phyloP scores from a whole-genome alignment of 257 asterid species.

The Schizonepeta tenuifolia region DNA sequence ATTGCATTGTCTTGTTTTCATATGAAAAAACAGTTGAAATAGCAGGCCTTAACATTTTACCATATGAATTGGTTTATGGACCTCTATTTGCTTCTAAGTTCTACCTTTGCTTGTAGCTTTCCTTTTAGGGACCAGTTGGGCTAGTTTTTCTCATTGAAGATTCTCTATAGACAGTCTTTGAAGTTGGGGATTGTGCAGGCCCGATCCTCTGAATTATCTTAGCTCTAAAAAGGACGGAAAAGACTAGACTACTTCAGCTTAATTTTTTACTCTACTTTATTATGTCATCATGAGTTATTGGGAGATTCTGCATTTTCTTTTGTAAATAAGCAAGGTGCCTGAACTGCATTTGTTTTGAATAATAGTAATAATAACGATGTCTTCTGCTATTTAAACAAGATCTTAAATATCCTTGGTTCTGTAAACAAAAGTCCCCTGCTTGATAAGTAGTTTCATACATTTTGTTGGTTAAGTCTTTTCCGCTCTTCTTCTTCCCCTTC shows the following conservation, averaged over 20 bases:
- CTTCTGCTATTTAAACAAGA: not conserved
- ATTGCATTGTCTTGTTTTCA: slow-evolving; percentile 2
- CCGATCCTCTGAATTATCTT: not conserved
- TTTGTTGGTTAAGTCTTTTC: slow-evolving; percentile 14
- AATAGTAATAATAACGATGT: not conserved
- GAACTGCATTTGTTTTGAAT: not conserved
- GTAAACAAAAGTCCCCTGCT: not conserved
- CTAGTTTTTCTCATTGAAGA: not conserved
- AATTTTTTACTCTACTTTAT: not conserved
- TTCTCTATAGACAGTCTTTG: not conserved
- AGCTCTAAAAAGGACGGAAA: not conserved
- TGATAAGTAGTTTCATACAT: not conserved
- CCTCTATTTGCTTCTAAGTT: not conserved
- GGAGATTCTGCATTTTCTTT: slow-evolving; percentile 7
- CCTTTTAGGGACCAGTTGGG: not conserved
- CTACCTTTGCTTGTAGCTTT: not conserved
- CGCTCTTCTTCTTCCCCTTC: not conserved
- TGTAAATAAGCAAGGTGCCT: not conserved
- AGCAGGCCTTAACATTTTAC: not conserved
- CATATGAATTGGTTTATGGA: not conserved
- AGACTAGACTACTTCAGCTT: not conserved
- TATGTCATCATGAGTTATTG: not conserved
- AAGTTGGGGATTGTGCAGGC: not conserved
- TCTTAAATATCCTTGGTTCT: slow-evolving; percentile 1
- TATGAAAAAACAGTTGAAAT: not conserved